A percentile compares a stretch with the other conserved stretches of the same genome.
phyloP scores from a whole-genome alignment of 192 early-diverging fungal genomes.

The Mortierella claussenii region DNA sequence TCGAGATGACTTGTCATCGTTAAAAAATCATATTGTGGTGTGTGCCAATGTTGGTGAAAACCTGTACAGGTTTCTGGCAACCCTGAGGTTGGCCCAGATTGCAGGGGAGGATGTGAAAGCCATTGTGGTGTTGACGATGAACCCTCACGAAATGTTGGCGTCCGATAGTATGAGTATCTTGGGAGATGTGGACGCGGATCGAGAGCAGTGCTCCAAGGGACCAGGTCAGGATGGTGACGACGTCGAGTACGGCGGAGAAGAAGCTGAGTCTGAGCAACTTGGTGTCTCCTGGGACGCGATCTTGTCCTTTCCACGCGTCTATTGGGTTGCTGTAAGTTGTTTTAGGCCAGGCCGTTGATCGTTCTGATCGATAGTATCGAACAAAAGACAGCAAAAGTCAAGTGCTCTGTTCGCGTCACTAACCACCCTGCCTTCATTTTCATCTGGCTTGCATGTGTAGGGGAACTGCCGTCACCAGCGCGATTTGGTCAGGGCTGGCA shows the following conservation, averaged over 20 bases:
- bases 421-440: too few species aligned
- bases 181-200: slow-evolving; percentile 3
- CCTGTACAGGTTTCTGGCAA: slow-evolving; percentile 43
- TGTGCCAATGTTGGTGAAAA: slow-evolving; percentile 53
- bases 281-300: slow-evolving; percentile 42
- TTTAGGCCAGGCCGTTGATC: too few species aligned
- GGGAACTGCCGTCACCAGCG: slow-evolving; percentile 60
- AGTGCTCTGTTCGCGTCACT: too few species aligned
- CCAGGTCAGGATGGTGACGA: too few species aligned
- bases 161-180: neutral
- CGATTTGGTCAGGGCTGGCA: slow-evolving; percentile 59
- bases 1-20: slow-evolving; percentile 26
- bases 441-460: slow-evolving; percentile 23
- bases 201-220: too few species aligned
- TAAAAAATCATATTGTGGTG: slow-evolving; percentile 55
- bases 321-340: slow-evolving; percentile 56
- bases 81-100: slow-evolving; percentile 54
- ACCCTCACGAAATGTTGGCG: slow-evolving; percentile 18
- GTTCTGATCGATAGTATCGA: too few species aligned
- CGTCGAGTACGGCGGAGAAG: too few species aligned
- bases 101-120: slow-evolving; percentile 55
- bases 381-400: too few species aligned
- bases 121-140: slow-evolving; percentile 56
- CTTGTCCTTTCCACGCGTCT: slow-evolving; percentile 56
- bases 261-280: too few species aligned